These are phyloP conservation scores for Tylopilus sp. DNA, from an alignment of 1,284 basidiomycete genomes.

Conservation along the genomic window DNA sequence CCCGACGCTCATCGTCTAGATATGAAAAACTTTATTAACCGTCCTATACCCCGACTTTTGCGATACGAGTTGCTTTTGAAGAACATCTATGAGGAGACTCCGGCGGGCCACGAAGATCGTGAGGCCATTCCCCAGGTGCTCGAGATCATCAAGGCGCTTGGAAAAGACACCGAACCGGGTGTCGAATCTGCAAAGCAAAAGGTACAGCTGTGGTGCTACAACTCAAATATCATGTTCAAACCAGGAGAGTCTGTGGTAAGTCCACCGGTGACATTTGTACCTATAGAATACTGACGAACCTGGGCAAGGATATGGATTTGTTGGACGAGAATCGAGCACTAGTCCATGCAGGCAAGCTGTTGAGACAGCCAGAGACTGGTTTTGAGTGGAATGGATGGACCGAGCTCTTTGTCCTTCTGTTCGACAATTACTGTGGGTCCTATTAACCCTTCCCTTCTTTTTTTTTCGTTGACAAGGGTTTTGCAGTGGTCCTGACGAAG, in stretches of 20 bases:
- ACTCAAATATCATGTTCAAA: constrained; percentile 76
- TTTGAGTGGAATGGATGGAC: constrained; percentile 80
- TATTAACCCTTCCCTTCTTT: not conserved
- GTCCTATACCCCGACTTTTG: constrained; percentile 84
- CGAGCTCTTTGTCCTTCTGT: constrained; percentile 83
- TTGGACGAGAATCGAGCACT: constrained; percentile 78
- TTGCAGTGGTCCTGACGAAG: constrained; percentile 83
- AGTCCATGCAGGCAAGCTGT: constrained; percentile 77
- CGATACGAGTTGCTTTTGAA: constrained; percentile 87
- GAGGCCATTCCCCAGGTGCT: constrained; percentile 78
- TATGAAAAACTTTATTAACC: constrained; percentile 85
- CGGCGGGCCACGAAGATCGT: constrained; percentile 72
- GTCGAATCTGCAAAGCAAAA: constrained; percentile 81
- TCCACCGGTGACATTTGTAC: constrained; percentile 8
- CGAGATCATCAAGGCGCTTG: constrained; percentile 80
- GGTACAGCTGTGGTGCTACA: constrained; percentile 83
- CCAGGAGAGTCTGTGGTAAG: constrained; percentile 73
- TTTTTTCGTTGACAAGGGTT: constrained; percentile 8
- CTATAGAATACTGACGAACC: constrained; percentile 3
- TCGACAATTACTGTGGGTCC: constrained; percentile 86
- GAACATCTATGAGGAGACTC: constrained; percentile 71
- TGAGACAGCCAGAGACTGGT: constrained; percentile 82
- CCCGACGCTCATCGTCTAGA: constrained; percentile 75
- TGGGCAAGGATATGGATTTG: constrained; percentile 77
- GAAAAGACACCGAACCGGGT: constrained; percentile 82